Evolutionary conservation across 2,329 filamentous ascomycete species (phyloP).

Genomic region (Calonectria montana): DNA sequence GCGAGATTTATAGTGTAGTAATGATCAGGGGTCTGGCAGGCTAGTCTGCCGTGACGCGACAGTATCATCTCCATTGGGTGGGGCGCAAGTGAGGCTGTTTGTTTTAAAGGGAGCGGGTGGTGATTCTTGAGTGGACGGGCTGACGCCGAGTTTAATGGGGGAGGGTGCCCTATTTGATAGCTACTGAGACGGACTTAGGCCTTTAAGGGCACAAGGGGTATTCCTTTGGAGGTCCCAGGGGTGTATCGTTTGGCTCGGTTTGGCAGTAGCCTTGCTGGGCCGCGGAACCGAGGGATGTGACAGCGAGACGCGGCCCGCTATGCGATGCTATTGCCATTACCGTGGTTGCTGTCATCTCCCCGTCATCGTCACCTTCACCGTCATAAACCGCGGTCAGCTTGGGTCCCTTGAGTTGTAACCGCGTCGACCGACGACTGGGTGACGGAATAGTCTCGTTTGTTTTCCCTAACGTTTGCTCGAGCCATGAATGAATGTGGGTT

Average conservation of each 20-base stretch:
- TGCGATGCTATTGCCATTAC: constrained; percentile 24
- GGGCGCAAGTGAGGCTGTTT: constrained; percentile 40
- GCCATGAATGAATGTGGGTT: background rate
- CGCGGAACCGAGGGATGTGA: background rate
- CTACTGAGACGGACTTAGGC: background rate
- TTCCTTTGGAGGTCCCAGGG: background rate
- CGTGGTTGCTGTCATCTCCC: constrained; percentile 3
- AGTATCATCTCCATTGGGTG: constrained; percentile 22
- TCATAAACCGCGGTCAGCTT: background rate
- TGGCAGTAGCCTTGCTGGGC: background rate
- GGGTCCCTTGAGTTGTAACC: background rate
- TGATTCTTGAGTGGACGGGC: background rate
- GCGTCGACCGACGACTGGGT: background rate
- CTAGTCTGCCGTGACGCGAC: constrained; percentile 27
- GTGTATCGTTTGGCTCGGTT: background rate
- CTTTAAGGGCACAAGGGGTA: background rate
- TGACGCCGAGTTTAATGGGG: background rate
- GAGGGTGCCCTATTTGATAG: background rate
- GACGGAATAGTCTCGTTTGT: background rate
- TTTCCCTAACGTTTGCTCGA: background rate
- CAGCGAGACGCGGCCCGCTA: constrained; percentile 3
- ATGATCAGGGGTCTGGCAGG: constrained; percentile 24
- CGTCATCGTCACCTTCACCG: constrained; percentile 9
- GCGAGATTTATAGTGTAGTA: constrained; percentile 38
- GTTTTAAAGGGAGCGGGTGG: constrained; percentile 10